phyloP scores from a whole-genome alignment of 169 alveolate genomes.

The Theileria luwenshuni region DNA sequence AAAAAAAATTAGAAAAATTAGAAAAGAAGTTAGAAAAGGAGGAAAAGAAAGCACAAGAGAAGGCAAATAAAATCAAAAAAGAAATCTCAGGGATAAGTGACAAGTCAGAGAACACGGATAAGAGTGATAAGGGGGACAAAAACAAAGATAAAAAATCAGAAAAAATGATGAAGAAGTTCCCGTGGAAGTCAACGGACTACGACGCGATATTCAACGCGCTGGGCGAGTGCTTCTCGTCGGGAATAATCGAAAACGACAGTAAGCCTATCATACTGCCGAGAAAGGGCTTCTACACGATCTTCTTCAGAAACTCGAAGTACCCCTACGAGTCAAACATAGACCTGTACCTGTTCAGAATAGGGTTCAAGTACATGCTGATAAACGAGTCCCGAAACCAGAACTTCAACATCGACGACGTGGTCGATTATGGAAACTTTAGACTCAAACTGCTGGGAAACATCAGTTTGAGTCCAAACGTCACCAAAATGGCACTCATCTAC shows the following conservation, averaged over 20 bases:
- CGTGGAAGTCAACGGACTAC: conserved; percentile 30
- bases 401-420: conserved; percentile 20
- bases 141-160: conserved; percentile 8
- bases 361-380: conserved; percentile 26
- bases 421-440: conserved; percentile 27
- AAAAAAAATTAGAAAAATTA: not conserved
- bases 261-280: conserved; percentile 29
- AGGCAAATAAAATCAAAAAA: not conserved
- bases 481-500: conserved; percentile 25
- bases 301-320: conserved; percentile 30
- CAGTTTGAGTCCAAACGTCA: conserved; percentile 25
- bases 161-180: not conserved
- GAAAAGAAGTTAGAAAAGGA: conserved; percentile 4
- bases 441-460: conserved; percentile 21
- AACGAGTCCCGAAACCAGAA: conserved; percentile 14
- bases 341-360: conserved; percentile 22
- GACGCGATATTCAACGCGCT: conserved; percentile 17
- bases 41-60: not conserved
- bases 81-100: conserved; percentile 15
- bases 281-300: conserved; percentile 64
- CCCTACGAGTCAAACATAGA: conserved; percentile 32
- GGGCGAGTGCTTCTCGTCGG: conserved; percentile 34
- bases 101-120: conserved; percentile 22
- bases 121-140: conserved; percentile 19
- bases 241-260: conserved; percentile 16